phyloP scores from a whole-genome alignment of 352 stramenopile genomes.

The Globisporangium viniferum region DNA sequence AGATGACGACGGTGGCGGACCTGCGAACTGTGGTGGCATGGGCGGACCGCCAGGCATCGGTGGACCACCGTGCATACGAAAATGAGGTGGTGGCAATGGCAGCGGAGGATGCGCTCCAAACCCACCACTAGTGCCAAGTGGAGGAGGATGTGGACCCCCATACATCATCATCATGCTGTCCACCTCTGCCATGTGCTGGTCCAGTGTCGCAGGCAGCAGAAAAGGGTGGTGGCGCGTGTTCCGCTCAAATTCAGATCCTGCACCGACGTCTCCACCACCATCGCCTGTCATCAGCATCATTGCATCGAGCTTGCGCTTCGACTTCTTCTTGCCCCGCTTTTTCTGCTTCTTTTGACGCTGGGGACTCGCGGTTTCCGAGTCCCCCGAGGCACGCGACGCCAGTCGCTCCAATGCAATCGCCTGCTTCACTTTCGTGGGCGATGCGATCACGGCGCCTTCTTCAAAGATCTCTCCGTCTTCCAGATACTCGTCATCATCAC shows the following conservation, averaged over 20 bases:
- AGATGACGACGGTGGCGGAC: no score
- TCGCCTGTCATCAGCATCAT: slow-evolving; percentile 34
- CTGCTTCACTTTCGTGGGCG: slow-evolving; percentile 35
- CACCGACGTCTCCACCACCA: background rate
- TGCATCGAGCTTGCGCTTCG: slow-evolving; percentile 66
- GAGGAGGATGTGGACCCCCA: slow-evolving; percentile 12
- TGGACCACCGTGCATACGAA: background rate
- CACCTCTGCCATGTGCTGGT: slow-evolving; percentile 4
- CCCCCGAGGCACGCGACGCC: slow-evolving; percentile 14
- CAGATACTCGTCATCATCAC: slow-evolving; percentile 25
- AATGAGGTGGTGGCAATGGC: slow-evolving; percentile 10
- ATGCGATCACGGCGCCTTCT: slow-evolving; percentile 41
- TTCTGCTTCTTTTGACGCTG: slow-evolving; percentile 55
- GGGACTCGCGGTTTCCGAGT: slow-evolving; percentile 5
- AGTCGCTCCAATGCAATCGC: slow-evolving; percentile 32
- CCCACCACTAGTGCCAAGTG: background rate
- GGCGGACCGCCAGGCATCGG: slow-evolving; percentile 2
- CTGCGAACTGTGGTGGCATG: background rate
- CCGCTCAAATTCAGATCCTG: slow-evolving; percentile 29
- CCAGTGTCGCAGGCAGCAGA: background rate
- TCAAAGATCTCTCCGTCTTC: slow-evolving; percentile 79
- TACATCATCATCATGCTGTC: slow-evolving; percentile 1
- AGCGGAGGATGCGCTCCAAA: background rate
- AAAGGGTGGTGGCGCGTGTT: slow-evolving; percentile 31
- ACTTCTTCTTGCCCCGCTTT: slow-evolving; percentile 75